Base-by-base conservation (phyloP, 345 rosid species). In the Eucalyptus sp. region DNA sequence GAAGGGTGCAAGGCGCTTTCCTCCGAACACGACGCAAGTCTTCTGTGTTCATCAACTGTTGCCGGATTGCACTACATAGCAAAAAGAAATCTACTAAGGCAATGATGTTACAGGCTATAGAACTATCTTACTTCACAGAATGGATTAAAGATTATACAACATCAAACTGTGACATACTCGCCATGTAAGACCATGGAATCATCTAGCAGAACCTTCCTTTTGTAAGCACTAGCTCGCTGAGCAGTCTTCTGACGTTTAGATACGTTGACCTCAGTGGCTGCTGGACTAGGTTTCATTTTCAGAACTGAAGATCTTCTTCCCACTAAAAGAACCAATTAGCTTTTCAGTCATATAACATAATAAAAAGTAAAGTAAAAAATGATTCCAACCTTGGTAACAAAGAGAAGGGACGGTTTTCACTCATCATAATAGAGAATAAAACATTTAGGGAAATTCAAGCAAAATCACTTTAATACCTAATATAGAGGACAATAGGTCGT, bases 1-100 rank as follows among this genome's bases (percentile, higher is more conserved):
- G 87, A 88, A 92, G 89, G 87, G 99, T 98, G 93, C 99, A 98
- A 86, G 99, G 99, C n/a, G 99, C 99, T 90, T 98, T 98, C 93
- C 96, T 98, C 31, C 99, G 96, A 81, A 94, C 90, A 87, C 99
- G 99, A 46, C 98, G 99, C 92, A 97, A 94, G 90, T 95, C 97
- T 90, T 97, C 99, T 85, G 99, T 96, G 91, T 91, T 95, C 76
- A 93, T 96, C 93, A 98, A 90, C 80, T 98, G 99, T 90, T 94
- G 95, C 48, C 99, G 99, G 91, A 98, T 98, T 37, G 94, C 90
- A 91, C 99, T 98, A 91, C 43, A 94, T 46, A 93, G 86, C 87
- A 79, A 87, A 92, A 50, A 90, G 56, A 50, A 33, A 89, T 91
- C 88, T 91, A 89, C 50, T 86, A 50, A 50, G 79, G 83, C 48